Base-by-base conservation (phyloP, 441 rosid species). In the Eutrema salsugineum region DNA sequence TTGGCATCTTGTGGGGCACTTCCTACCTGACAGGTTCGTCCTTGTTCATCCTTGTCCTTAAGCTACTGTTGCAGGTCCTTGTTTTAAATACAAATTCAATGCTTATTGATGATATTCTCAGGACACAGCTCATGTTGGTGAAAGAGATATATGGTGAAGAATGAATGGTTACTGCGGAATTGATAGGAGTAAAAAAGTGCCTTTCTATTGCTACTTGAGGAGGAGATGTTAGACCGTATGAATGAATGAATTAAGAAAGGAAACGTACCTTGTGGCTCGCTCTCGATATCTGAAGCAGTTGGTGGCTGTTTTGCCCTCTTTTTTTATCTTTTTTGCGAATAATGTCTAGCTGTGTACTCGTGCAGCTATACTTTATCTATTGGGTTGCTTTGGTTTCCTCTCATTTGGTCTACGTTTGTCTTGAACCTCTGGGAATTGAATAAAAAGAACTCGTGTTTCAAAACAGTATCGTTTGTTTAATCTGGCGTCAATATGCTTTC, bases 21-120 rank as follows among this genome's bases (percentile, higher is more conserved):
- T 85, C 83, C 86, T 81, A 81, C 83, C 89, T 72, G 84, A 83
- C 88, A 72, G 79, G 97, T 94, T 62, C 57, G 93, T 82, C 67
- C 66, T 28, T 59, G 19, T 43, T 20, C 55, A 24, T 17, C 32
- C 5, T 40, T 58, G 5, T 42, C 70, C 49, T 17, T 49, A 11
- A 67, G 36, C 20, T 50, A 42, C 55, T 59, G 40, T 50, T 66
- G 5, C 8, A 14, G 39, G 42, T 49, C 6, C 17, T 36, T 17
- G 3, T 12, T 53, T 67, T 17, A n/a, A 9, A 8, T 35, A 43
- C 55, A 47, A 50, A 58, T 28, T 19, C 33, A 74, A 44, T 60
- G 10, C 16, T 61, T 60, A 61, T 67, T 55, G 46, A 63, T 74
- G 63, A 56, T 22, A 68, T 66, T 63, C 69, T 55, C 70, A 63